Conservation (phyloP, 495 filamentous ascomycete genomes). For the Penicillium macrosclerotiorum region DNA sequence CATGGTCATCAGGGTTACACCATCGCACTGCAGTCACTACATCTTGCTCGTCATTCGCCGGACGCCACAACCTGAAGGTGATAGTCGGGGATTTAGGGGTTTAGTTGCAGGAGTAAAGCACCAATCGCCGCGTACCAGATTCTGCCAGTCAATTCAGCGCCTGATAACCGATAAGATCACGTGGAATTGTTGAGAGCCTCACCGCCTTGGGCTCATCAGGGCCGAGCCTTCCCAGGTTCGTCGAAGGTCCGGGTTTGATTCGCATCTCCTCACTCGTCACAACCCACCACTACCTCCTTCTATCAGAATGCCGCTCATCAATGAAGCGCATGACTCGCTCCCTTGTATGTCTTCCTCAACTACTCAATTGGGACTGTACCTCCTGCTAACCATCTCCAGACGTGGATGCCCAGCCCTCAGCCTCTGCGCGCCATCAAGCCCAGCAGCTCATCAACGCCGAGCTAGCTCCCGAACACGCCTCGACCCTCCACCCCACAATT, state of each 20-base stretch:
- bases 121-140: no score
- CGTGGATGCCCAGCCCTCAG: constrained; percentile 66
- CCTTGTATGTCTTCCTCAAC: constrained; percentile 57
- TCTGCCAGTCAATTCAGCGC: neutral
- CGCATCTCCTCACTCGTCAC: neutral
- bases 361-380: neutral
- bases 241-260: neutral
- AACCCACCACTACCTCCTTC: neutral
- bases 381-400: constrained; percentile 46
- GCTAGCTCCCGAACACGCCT: constrained; percentile 46
- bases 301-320: constrained; percentile 63
- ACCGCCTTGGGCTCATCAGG: no score
- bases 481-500: constrained; percentile 40
- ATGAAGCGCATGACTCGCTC: constrained; percentile 75
- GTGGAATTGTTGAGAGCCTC: neutral
- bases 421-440: constrained; percentile 54
- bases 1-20: constrained; percentile 2
- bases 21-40: neutral
- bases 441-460: constrained; percentile 65
- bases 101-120: neutral
- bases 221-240: neutral
- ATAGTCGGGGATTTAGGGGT: neutral
- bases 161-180: neutral
- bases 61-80: neutral
- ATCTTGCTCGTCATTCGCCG: neutral